Conservation (phyloP, 2,329 filamentous ascomycete species). For the Macrophomina tecta region DNA sequence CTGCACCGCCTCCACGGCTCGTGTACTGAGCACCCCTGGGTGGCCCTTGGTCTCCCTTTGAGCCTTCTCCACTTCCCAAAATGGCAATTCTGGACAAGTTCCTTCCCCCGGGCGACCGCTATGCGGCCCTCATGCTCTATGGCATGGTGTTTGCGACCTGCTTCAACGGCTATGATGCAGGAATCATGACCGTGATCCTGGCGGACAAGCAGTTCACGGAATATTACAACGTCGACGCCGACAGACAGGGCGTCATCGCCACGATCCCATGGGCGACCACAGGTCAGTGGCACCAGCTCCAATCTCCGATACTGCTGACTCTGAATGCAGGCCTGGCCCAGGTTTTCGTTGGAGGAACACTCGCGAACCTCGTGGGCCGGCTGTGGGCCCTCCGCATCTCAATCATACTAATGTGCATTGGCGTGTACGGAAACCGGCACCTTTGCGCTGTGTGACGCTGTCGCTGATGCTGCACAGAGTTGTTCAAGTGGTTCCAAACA, state of each 20-base stretch:
- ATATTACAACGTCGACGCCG: slow-evolving; percentile 48
- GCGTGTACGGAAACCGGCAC: slow-evolving; percentile 37
- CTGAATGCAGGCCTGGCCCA: slow-evolving; percentile 43
- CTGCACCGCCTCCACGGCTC: not conserved
- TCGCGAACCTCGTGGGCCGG: slow-evolving; percentile 46
- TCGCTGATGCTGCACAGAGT: slow-evolving; percentile 36
- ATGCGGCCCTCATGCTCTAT: slow-evolving; percentile 45
- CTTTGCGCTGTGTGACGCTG: not conserved
- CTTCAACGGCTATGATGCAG: slow-evolving; percentile 53
- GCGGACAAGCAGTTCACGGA: slow-evolving; percentile 50
- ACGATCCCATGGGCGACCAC: slow-evolving; percentile 52
- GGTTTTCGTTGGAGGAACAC: slow-evolving; percentile 47
- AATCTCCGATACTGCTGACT: not conserved
- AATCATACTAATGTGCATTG: slow-evolving; percentile 48
- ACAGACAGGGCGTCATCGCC: slow-evolving; percentile 47
- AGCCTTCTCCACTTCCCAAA: slow-evolving; percentile 3
- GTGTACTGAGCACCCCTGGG: no score
- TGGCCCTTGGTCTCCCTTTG: not conserved
- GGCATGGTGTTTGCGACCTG: slow-evolving; percentile 50
- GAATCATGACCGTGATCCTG: slow-evolving; percentile 53
- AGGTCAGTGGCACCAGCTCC: slow-evolving; percentile 31
- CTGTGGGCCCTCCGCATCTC: slow-evolving; percentile 50
- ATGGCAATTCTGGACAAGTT: slow-evolving; percentile 45
- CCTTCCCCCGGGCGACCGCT: slow-evolving; percentile 48
- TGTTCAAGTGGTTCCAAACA: slow-evolving; percentile 51